Conservation (phyloP, 768 basidiomycete species). For the Hypholoma sublateritium region DNA sequence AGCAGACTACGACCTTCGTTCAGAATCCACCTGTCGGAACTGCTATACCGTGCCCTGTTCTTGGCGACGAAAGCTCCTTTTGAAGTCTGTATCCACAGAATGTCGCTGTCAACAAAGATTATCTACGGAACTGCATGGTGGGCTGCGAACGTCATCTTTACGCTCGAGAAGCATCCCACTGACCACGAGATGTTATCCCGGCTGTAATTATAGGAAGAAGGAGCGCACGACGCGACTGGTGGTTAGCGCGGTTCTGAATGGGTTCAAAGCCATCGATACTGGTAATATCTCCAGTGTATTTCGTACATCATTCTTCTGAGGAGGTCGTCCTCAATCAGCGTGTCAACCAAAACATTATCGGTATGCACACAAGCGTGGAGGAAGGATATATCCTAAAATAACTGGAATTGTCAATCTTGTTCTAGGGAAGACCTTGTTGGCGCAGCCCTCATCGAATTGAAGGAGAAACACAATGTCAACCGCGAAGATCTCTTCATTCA, state of each 20-base stretch:
- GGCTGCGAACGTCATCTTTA: not conserved
- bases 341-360: slow-evolving; percentile 76
- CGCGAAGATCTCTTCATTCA: slow-evolving; percentile 77
- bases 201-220: slow-evolving; percentile 60
- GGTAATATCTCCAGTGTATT: slow-evolving; percentile 39
- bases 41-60: no score
- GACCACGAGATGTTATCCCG: not conserved
- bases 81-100: no score
- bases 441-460: slow-evolving; percentile 59
- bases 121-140: slow-evolving; percentile 69
- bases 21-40: no score
- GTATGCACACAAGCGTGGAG: no score
- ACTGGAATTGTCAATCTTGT: not conserved
- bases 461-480: slow-evolving; percentile 56
- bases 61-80: no score
- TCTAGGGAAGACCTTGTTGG: slow-evolving; percentile 80
- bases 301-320: not conserved
- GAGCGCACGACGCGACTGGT: slow-evolving; percentile 69
- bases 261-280: slow-evolving; percentile 85
- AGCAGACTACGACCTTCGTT: no score
- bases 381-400: no score
- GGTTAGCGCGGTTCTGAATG: slow-evolving; percentile 67
- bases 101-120: slow-evolving; percentile 35
- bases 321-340: slow-evolving; percentile 33
- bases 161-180: not conserved